These are phyloP conservation scores for Mollisia scopiformis DNA, from an alignment of 2,329 filamentous ascomycete species.

Conservation along the genomic window DNA sequence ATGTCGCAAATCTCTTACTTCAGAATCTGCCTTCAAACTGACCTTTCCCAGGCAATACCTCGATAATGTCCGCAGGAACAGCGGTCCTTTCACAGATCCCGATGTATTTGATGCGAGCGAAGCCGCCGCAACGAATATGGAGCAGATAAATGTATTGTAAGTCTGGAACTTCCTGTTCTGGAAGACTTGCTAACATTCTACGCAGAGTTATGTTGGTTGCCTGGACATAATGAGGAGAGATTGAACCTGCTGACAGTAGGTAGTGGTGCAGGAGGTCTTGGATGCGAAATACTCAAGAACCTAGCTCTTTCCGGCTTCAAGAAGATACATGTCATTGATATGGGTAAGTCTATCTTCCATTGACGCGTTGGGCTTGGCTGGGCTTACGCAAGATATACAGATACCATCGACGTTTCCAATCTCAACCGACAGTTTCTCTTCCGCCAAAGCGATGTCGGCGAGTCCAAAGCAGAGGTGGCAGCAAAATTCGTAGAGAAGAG, in stretches of 20 bases:
- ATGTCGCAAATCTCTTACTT: neutral
- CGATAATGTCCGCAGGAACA: conserved; percentile 74
- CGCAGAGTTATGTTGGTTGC: conserved; percentile 36
- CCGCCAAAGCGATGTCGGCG: conserved; percentile 87
- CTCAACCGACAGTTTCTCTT: conserved; percentile 98
- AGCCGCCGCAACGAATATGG: conserved; percentile 58
- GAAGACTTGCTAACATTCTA: conserved; percentile 25
- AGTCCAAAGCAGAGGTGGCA: conserved; percentile 90
- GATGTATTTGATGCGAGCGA: conserved; percentile 51
- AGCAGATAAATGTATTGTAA: conserved; percentile 76
- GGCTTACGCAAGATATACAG: conserved; percentile 46
- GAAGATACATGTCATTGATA: conserved; percentile 98
- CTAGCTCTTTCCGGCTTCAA: conserved; percentile 94
- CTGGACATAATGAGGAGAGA: conserved; percentile 4
- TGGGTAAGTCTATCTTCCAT: conserved; percentile 65
- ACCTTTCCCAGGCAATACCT: conserved; percentile 71
- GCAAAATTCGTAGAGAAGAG: conserved; percentile 88
- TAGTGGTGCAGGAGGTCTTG: conserved; percentile 90
- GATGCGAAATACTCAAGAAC: conserved; percentile 96
- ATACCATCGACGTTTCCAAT: conserved; percentile 98
- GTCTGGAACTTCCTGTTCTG: conserved; percentile 4
- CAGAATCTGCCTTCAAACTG: conserved; percentile 7
- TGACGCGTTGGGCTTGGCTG: neutral
- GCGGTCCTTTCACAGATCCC: conserved; percentile 78
- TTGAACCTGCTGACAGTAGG: conserved; percentile 22